These are phyloP conservation scores for Termitomyces heimii DNA, from an alignment of 768 basidiomycete species.

Conservation along the genomic window DNA sequence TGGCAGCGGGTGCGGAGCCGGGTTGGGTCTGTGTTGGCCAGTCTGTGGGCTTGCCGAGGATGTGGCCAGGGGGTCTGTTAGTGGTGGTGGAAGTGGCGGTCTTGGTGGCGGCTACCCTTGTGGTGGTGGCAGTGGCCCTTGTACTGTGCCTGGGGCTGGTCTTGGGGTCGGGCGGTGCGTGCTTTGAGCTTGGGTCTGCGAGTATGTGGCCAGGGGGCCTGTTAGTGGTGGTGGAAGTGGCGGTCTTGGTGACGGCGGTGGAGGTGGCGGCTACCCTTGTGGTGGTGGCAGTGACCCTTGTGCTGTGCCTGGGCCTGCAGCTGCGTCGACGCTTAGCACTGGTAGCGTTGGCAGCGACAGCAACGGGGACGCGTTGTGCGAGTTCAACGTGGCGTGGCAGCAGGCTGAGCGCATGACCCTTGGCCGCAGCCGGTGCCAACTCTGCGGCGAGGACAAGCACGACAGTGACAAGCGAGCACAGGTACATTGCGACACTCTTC, in stretches of 20 bases:
- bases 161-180: no score
- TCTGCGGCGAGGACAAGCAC: constrained; percentile 13
- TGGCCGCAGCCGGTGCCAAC: constrained; percentile 11
- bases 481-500: neutral
- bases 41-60: constrained; percentile 14
- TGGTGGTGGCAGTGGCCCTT: no score
- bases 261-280: neutral
- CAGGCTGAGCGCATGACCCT: constrained; percentile 14
- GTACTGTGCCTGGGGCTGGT: no score
- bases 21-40: constrained; percentile 22
- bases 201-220: no score
- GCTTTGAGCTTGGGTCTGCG: no score
- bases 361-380: constrained; percentile 8
- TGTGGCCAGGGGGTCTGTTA: neutral
- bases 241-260: neutral
- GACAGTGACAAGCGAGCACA: neutral
- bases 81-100: neutral
- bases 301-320: neutral
- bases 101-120: no score
- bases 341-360: neutral
- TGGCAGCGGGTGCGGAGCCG: constrained; percentile 16
- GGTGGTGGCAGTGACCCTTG: neutral
- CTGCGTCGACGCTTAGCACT: neutral
- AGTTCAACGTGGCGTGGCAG: constrained; percentile 19
- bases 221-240: neutral